Percentiles rank a stretch among this genome's conserved stretches.
Conservation (phyloP, 345 rosid genomes). For the rapeseed (Brassica napus) region DNA sequence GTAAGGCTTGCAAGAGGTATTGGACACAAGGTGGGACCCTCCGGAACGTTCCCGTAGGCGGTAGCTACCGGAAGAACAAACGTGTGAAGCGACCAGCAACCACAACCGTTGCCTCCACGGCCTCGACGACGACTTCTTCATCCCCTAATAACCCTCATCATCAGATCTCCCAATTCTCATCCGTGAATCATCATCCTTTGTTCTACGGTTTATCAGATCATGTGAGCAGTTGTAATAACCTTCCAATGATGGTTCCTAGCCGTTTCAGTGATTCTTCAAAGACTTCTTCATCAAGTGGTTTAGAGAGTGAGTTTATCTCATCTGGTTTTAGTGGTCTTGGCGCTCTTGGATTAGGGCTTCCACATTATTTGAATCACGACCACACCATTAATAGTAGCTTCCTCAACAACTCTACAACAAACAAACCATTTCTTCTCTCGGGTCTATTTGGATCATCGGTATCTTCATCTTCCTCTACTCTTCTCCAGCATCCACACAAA, state of each 20-base stretch:
- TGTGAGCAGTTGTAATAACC: constrained; percentile 46
- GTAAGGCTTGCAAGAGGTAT: constrained; percentile 75
- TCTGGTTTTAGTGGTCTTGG: constrained; percentile 51
- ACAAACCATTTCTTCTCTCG: constrained; percentile 49
- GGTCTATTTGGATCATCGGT: constrained; percentile 52
- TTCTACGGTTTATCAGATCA: constrained; percentile 56
- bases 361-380: constrained; percentile 35
- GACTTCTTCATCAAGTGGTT: constrained; percentile 32
- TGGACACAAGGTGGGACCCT: constrained; percentile 74
- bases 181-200: constrained; percentile 55
- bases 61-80: constrained; percentile 74
- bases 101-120: constrained; percentile 16
- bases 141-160: constrained; percentile 36
- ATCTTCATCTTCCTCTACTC: constrained; percentile 50
- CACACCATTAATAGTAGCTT: constrained; percentile 23
- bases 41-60: constrained; percentile 71
- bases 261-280: constrained; percentile 36
- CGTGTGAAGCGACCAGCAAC: constrained; percentile 53
- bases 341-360: constrained; percentile 66
- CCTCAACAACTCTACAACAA: constrained; percentile 39
- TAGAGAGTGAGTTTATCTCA: constrained; percentile 50
- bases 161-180: constrained; percentile 45
- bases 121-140: constrained; percentile 31
- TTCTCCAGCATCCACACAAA: constrained; percentile 50
- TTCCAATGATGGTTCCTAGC: constrained; percentile 36